Evolutionary conservation across 169 alveolate genomes (phyloP).

Genomic region (Fabrea salina): DNA sequence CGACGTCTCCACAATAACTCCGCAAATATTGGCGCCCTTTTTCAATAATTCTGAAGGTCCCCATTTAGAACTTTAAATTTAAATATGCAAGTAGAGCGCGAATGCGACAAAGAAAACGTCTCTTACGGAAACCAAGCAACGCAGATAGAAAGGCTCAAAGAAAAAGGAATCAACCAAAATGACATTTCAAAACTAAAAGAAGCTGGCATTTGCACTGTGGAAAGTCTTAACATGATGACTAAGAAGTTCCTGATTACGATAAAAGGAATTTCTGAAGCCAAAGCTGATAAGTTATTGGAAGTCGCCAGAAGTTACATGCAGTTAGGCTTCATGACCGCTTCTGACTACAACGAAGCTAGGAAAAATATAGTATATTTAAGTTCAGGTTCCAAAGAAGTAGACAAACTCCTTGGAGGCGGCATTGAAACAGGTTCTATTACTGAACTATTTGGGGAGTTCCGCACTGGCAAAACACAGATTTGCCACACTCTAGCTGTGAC

Average conservation of each 20-base stretch:
- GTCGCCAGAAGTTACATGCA: constrained; percentile 91
- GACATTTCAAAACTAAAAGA: constrained; percentile 92
- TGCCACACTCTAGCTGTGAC: constrained; percentile 85
- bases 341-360: constrained; percentile 89
- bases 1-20: neutral
- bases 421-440: constrained; percentile 85
- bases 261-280: constrained; percentile 97
- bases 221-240: constrained; percentile 92
- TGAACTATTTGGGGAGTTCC: constrained; percentile 86
- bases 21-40: neutral
- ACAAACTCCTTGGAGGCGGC: constrained; percentile 92
- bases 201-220: constrained; percentile 92
- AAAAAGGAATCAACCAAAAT: constrained; percentile 87
- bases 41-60: neutral
- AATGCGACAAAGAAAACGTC: neutral
- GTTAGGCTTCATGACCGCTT: constrained; percentile 91
- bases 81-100: neutral
- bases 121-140: neutral
- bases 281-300: constrained; percentile 92
- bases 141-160: constrained; percentile 78
- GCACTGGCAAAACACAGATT: constrained; percentile 83
- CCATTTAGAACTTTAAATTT: no score
- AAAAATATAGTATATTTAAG: constrained; percentile 90
- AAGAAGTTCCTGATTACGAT: constrained; percentile 85
- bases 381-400: constrained; percentile 94